Evolutionary conservation across 2,329 filamentous ascomycete genomes (phyloP).

Genomic region (Xylariaceae sp.): DNA sequence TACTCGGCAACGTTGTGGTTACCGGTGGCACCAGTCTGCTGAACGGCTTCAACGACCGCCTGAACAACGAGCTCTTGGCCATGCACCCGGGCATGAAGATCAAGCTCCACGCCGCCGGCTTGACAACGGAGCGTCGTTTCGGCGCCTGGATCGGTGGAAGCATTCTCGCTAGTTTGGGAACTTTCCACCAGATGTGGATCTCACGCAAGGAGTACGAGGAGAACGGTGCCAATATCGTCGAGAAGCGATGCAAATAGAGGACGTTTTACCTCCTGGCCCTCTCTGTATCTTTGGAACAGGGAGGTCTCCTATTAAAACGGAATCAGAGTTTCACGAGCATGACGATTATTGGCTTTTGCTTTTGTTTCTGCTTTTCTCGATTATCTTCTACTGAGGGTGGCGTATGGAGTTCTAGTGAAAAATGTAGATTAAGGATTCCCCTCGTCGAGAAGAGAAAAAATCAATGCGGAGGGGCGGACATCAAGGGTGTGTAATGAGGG

Average conservation of each 20-base stretch:
- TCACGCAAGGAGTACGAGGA: slow-evolving; percentile 96
- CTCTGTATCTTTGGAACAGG: not conserved
- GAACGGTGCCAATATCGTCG: slow-evolving; percentile 82
- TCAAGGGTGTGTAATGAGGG: not conserved
- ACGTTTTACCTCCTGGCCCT: not conserved
- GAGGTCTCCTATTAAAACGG: not conserved
- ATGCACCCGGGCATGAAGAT: slow-evolving; percentile 84
- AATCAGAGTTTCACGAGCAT: slow-evolving; percentile 5
- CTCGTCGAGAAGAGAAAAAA: not conserved
- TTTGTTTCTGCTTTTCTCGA: not conserved
- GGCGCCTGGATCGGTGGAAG: slow-evolving; percentile 95
- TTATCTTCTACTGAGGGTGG: slow-evolving; percentile 5
- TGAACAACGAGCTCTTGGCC: slow-evolving; percentile 75
- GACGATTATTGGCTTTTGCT: slow-evolving; percentile 3
- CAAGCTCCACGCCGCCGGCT: slow-evolving; percentile 79
- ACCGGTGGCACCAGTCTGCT: slow-evolving; percentile 83
- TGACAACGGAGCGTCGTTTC: slow-evolving; percentile 84
- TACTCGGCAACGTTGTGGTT: slow-evolving; percentile 87
- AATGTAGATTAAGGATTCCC: slow-evolving; percentile 13
- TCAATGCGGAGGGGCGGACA: slow-evolving; percentile 2
- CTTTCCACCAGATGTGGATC: slow-evolving; percentile 99
- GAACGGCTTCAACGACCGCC: slow-evolving; percentile 84
- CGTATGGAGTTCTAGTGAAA: slow-evolving; percentile 25
- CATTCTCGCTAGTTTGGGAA: slow-evolving; percentile 89
- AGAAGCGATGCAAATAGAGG: slow-evolving; percentile 85